These are phyloP conservation scores for Dillenia turbinata DNA, from an alignment of 164 flowering plant genomes.

Conservation along the genomic window DNA sequence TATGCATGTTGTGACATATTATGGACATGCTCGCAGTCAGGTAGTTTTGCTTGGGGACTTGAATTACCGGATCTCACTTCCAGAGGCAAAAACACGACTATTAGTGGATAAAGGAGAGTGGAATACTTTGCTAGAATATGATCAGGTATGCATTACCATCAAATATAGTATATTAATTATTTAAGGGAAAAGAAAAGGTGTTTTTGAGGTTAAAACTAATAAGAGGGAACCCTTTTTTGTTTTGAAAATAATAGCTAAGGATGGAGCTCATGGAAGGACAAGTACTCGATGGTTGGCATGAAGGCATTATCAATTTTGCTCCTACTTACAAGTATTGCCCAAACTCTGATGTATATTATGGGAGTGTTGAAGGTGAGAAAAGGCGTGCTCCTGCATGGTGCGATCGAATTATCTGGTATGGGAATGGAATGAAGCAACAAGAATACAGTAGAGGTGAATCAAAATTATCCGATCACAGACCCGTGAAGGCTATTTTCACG, in stretches of 20 bases:
- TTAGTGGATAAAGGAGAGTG: conserved; percentile 31
- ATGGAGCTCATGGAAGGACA: conserved; percentile 53
- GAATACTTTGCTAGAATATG: conserved; percentile 27
- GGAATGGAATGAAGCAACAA: conserved; percentile 26
- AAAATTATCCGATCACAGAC: conserved; percentile 34
- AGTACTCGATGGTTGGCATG: conserved; percentile 57
- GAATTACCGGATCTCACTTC: conserved; percentile 39
- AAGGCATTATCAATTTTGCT: conserved; percentile 46
- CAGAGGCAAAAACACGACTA: conserved; percentile 22
- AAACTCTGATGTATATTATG: conserved; percentile 46
- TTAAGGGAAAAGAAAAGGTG: too few relatives aligned
- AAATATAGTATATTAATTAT: too few relatives aligned
- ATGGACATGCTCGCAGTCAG: conserved; percentile 24
- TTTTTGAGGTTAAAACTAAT: too few relatives aligned
- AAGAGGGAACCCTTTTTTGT: too few relatives aligned
- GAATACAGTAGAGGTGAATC: conserved; percentile 23
- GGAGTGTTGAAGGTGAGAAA: conserved; percentile 31
- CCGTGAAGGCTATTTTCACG: conserved; percentile 24
- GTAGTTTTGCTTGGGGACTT: conserved; percentile 42
- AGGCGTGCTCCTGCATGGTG: conserved; percentile 69
- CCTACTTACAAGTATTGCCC: conserved; percentile 64
- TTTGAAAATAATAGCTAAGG: conserved; percentile 32
- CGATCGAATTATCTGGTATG: conserved; percentile 34
- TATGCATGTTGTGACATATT: background rate
- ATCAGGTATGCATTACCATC: conserved; percentile 25